These are phyloP conservation scores for Lactifluus piperatus DNA, from an alignment of 768 basidiomycete genomes.

Conservation along the genomic window DNA sequence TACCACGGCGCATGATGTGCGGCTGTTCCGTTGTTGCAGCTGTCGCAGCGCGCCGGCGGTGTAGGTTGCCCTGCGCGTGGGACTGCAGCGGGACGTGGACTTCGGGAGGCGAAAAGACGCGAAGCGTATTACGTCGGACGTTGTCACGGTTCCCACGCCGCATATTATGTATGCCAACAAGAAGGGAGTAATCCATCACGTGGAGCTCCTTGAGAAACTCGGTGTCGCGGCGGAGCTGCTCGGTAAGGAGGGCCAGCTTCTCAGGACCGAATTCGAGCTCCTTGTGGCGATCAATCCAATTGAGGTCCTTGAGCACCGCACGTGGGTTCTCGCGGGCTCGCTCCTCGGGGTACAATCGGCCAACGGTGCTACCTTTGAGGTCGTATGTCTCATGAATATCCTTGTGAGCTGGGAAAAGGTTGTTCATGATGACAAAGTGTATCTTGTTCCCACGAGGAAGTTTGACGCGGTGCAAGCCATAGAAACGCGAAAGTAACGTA, in stretches of 20 bases:
- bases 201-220: constrained; percentile 73
- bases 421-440: constrained; percentile 99
- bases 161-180: constrained; percentile 93
- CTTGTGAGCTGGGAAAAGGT: constrained; percentile 93
- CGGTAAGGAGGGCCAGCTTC: constrained; percentile 82
- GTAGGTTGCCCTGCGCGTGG: constrained; percentile 37
- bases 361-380: constrained; percentile 90
- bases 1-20: constrained; percentile 75
- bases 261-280: constrained; percentile 90
- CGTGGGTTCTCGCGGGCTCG: constrained; percentile 68
- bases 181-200: constrained; percentile 95
- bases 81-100: constrained; percentile 48
- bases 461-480: constrained; percentile 96
- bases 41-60: background rate
- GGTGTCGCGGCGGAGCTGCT: constrained; percentile 82
- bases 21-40: constrained; percentile 57
- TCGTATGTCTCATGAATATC: constrained; percentile 98
- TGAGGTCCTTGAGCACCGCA: constrained; percentile 91
- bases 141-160: constrained; percentile 87
- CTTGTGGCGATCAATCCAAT: constrained; percentile 82
- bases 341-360: constrained; percentile 80
- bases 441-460: constrained; percentile 90
- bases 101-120: constrained; percentile 77
- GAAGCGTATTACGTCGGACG: constrained; percentile 80
- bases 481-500: constrained; percentile 88